Percentiles rank a stretch among this genome's conserved stretches.
These are phyloP conservation scores for Camelina hispida DNA, from an alignment of 345 rosid genomes.

Conservation along the genomic window DNA sequence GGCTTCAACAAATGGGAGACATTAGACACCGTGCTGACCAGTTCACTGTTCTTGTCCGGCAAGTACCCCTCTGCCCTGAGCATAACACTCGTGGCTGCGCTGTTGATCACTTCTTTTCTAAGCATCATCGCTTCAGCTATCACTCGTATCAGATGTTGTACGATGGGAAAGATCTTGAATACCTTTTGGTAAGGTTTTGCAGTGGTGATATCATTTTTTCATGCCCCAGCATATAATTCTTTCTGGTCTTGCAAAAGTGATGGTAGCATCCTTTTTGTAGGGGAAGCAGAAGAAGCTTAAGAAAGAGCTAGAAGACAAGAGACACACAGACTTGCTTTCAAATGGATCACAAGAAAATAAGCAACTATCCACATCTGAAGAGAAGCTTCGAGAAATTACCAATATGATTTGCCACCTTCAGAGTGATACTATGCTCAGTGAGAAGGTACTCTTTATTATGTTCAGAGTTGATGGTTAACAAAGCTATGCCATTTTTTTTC, in stretches of 20 bases:
- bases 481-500: not conserved
- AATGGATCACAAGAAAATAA: constrained; percentile 41
- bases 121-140: constrained; percentile 64
- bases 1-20: constrained; percentile 62
- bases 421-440: constrained; percentile 57
- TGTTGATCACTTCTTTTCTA: constrained; percentile 86
- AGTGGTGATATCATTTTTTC: not conserved
- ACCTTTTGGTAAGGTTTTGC: constrained; percentile 60
- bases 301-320: constrained; percentile 55
- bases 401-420: constrained; percentile 62
- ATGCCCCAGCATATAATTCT: too few species aligned
- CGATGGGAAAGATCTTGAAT: constrained; percentile 61
- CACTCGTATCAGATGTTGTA: constrained; percentile 73
- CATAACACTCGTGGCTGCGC: constrained; percentile 62
- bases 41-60: constrained; percentile 74
- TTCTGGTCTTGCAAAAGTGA: not conserved
- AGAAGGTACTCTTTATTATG: constrained; percentile 54
- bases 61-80: constrained; percentile 69
- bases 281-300: constrained; percentile 57
- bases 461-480: constrained; percentile 24
- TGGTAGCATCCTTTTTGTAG: constrained; percentile 47
- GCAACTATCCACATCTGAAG: constrained; percentile 51
- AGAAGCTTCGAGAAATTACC: constrained; percentile 65
- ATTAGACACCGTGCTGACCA: constrained; percentile 73
- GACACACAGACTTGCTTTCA: constrained; percentile 44